Conservation (phyloP, 2,329 filamentous ascomycete species). For the Ascosphaera apis region DNA sequence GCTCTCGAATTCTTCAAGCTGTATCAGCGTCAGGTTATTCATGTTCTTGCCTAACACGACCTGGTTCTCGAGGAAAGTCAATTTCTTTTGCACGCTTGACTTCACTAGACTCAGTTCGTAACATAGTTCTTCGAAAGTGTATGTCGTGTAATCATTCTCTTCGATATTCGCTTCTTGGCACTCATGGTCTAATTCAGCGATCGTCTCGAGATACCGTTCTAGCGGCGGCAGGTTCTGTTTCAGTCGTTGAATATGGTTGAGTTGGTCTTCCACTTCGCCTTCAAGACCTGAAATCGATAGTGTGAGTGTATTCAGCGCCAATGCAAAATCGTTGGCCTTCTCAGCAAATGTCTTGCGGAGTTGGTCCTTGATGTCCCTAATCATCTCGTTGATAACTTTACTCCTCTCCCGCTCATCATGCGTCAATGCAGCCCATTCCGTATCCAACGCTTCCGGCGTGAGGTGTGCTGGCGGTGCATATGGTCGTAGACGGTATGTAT, state of each 20-base stretch:
- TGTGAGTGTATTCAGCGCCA: slow-evolving; percentile 85
- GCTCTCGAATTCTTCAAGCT: slow-evolving; percentile 94
- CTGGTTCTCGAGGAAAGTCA: slow-evolving; percentile 92
- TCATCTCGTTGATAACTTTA: slow-evolving; percentile 92
- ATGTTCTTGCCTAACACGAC: slow-evolving; percentile 82
- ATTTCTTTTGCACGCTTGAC: slow-evolving; percentile 82
- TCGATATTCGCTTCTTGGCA: slow-evolving; percentile 95
- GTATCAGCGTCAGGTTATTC: slow-evolving; percentile 96
- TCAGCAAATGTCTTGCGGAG: slow-evolving; percentile 84
- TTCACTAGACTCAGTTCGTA: slow-evolving; percentile 88
- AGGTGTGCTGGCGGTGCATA: slow-evolving; percentile 78
- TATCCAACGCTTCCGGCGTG: slow-evolving; percentile 58
- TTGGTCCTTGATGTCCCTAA: slow-evolving; percentile 93
- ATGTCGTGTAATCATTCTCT: slow-evolving; percentile 98
- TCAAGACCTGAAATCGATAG: slow-evolving; percentile 91
- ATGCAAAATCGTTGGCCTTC: slow-evolving; percentile 93
- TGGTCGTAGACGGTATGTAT: slow-evolving; percentile 72
- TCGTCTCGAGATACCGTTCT: slow-evolving; percentile 76
- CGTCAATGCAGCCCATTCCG: slow-evolving; percentile 58
- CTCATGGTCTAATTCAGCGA: slow-evolving; percentile 64
- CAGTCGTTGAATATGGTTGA: slow-evolving; percentile 65
- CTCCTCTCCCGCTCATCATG: slow-evolving; percentile 70
- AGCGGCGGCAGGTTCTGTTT: slow-evolving; percentile 69
- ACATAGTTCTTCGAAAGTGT: slow-evolving; percentile 85
- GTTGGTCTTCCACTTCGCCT: slow-evolving; percentile 86